A percentile compares a stretch with the other conserved stretches of the same genome.
Evolutionary conservation across 1,139 yeast genomes (phyloP).

Genomic region (Diutina siamensis): DNA sequence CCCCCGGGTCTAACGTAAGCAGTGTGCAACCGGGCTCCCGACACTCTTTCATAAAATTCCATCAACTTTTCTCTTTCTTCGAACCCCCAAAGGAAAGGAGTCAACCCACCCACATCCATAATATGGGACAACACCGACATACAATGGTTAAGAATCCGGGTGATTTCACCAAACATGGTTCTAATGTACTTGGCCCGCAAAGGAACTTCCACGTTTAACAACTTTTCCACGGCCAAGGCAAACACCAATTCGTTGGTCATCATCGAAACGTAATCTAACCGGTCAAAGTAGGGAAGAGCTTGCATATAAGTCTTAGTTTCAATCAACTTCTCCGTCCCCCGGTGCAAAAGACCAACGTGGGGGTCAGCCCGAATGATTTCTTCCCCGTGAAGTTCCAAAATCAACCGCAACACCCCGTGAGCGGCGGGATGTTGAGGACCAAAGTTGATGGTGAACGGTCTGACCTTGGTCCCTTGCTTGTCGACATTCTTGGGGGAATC

Average conservation of each 20-base stretch:
- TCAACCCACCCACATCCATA: slow-evolving; percentile 92
- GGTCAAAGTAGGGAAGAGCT: slow-evolving; percentile 82
- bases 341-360: slow-evolving; percentile 75
- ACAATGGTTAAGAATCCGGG: slow-evolving; percentile 73
- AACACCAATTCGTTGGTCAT: slow-evolving; percentile 89
- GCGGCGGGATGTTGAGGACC: slow-evolving; percentile 97
- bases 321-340: slow-evolving; percentile 84
- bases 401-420: slow-evolving; percentile 82
- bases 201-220: slow-evolving; percentile 77
- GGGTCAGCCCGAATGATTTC: slow-evolving; percentile 83
- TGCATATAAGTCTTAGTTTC: slow-evolving; percentile 77
- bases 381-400: slow-evolving; percentile 80
- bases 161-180: slow-evolving; percentile 79
- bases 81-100: slow-evolving; percentile 91
- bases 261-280: slow-evolving; percentile 84
- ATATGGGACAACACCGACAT: slow-evolving; percentile 85
- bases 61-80: slow-evolving; percentile 89
- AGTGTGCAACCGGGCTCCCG: slow-evolving; percentile 83
- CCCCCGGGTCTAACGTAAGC: slow-evolving; percentile 93
- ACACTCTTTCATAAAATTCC: slow-evolving; percentile 88
- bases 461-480: slow-evolving; percentile 47
- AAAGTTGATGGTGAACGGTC: slow-evolving; percentile 82
- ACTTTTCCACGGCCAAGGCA: slow-evolving; percentile 75
- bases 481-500: slow-evolving; percentile 34
- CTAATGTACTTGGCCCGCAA: slow-evolving; percentile 76